Percentiles rank a stretch among this genome's conserved stretches.
Conservation (phyloP, 495 filamentous ascomycete genomes). For the Astrothelium macrocarpum region DNA sequence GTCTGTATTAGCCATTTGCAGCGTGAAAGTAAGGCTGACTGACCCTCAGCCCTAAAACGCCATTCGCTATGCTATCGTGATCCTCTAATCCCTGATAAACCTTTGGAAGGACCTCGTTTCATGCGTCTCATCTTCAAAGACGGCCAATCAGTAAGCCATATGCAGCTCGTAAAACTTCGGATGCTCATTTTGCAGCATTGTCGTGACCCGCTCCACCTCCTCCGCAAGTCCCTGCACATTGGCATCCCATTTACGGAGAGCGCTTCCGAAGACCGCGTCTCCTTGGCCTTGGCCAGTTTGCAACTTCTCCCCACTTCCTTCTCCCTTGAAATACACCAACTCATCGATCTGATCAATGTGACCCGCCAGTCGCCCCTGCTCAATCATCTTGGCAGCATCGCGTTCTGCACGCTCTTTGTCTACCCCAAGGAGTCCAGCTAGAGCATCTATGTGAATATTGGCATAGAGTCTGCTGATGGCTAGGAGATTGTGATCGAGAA, state of each 20-base stretch:
- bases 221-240: slow-evolving; percentile 79
- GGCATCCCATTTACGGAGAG: slow-evolving; percentile 77
- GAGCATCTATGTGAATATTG: slow-evolving; percentile 73
- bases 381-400: slow-evolving; percentile 89
- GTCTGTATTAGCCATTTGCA: neutral
- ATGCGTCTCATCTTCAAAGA: neutral
- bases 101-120: neutral
- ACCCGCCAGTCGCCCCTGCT: slow-evolving; percentile 77
- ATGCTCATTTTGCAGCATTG: slow-evolving; percentile 59
- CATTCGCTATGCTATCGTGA: neutral
- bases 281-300: slow-evolving; percentile 46
- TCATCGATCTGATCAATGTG: slow-evolving; percentile 91
- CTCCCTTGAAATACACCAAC: slow-evolving; percentile 73
- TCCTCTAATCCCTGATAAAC: neutral
- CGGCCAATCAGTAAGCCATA: slow-evolving; percentile 21
- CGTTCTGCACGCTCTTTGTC: slow-evolving; percentile 77
- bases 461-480: slow-evolving; percentile 76
- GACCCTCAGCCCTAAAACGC: neutral
- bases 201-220: slow-evolving; percentile 78
- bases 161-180: slow-evolving; percentile 36
- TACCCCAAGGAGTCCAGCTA: slow-evolving; percentile 68
- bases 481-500: slow-evolving; percentile 91
- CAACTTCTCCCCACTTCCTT: slow-evolving; percentile 55
- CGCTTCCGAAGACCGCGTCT: slow-evolving; percentile 43
- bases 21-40: neutral